Base-by-base conservation (phyloP, 768 basidiomycete species). In the Kondoa malvinella region DNA sequence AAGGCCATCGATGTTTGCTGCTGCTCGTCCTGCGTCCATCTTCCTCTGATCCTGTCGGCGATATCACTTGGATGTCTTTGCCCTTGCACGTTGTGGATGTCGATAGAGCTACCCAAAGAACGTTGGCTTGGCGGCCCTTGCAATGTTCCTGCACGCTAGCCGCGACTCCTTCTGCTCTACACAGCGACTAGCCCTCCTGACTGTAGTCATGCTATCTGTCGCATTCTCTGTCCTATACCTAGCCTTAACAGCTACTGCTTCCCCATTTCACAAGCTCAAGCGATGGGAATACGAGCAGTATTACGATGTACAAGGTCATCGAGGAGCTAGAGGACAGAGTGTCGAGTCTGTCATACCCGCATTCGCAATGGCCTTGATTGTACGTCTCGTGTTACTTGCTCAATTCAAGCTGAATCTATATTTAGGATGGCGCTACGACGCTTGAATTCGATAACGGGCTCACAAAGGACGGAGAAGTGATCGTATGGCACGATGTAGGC, bases 401-500 rank as follows among this genome's bases (percentile, higher is more conserved):
- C 4, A 33, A 32, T 29, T 14, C 62, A 15, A 15, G 4, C 31
- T 63, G 31, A 63, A n/a, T n/a, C n/a, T n/a, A n/a, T n/a, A n/a
- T n/a, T n/a, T 25, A 29, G 32, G 15, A 25, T 29, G 30, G 40
- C 8, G 40, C 40, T 60, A 31, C 58, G 14, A 26, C 65, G 12
- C 56, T 71, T 32, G 70, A 71, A 63, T 21, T 71, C 27, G 70
- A 71, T 57, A 64, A 56, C 4, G 68, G 65, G 25, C 33, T 71
- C 34, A 69, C 70, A 25, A 31, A 58, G 16, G 67, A 68, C 27
- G 66, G 67, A 3, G 26, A 71, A 8, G 59, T 34, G 1, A 30
- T 71, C 17, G 58, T 71, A 30, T 71, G 70, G 70, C 70, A 71
- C 64, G 70, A 68, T 29, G 67, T 64, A 64, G 34, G 59, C 12